These are phyloP conservation scores for Serendipita sp. DNA, from an alignment of 768 basidiomycete genomes.

Conservation along the genomic window DNA sequence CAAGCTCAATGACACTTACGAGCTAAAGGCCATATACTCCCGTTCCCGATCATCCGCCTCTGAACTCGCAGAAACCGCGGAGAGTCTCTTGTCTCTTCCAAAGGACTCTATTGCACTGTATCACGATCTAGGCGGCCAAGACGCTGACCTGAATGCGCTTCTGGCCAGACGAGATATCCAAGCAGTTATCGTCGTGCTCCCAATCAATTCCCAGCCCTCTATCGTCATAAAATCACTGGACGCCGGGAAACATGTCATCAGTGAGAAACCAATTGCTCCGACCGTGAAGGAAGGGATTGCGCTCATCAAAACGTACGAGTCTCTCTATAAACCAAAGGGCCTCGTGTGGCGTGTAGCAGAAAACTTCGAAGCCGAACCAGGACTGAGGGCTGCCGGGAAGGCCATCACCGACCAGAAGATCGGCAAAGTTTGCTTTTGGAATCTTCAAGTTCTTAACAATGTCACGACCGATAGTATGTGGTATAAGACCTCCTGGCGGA, in stretches of 20 bases:
- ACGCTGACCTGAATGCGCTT: slow-evolving; percentile 38
- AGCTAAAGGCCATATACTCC: slow-evolving; percentile 63
- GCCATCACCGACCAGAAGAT: slow-evolving; percentile 45
- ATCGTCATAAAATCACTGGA: slow-evolving; percentile 46
- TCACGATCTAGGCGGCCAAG: slow-evolving; percentile 32
- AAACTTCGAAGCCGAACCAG: slow-evolving; percentile 58
- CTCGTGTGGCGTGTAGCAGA: slow-evolving; percentile 72
- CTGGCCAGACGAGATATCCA: slow-evolving; percentile 52
- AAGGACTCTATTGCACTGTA: slow-evolving; percentile 31
- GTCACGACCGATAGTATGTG: slow-evolving; percentile 52
- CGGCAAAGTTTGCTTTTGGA: slow-evolving; percentile 57
- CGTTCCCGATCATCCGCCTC: slow-evolving; percentile 47
- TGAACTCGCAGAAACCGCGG: slow-evolving; percentile 35
- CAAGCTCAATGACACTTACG: slow-evolving; percentile 30
- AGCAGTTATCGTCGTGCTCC: slow-evolving; percentile 60
- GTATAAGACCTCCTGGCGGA: slow-evolving; percentile 75
- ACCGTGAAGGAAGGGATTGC: slow-evolving; percentile 46
- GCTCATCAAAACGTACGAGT: slow-evolving; percentile 52
- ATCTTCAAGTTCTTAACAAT: slow-evolving; percentile 32
- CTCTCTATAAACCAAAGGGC: slow-evolving; percentile 43
- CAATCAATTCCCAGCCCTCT: slow-evolving; percentile 57
- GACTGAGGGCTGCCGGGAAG: slow-evolving; percentile 29
- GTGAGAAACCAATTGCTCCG: slow-evolving; percentile 74
- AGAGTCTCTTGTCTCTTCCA: slow-evolving; percentile 24
- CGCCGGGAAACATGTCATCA: slow-evolving; percentile 76